phyloP scores from a whole-genome alignment of 371 early-diverging fungal genomes.

The Gilbertella persicaria region DNA sequence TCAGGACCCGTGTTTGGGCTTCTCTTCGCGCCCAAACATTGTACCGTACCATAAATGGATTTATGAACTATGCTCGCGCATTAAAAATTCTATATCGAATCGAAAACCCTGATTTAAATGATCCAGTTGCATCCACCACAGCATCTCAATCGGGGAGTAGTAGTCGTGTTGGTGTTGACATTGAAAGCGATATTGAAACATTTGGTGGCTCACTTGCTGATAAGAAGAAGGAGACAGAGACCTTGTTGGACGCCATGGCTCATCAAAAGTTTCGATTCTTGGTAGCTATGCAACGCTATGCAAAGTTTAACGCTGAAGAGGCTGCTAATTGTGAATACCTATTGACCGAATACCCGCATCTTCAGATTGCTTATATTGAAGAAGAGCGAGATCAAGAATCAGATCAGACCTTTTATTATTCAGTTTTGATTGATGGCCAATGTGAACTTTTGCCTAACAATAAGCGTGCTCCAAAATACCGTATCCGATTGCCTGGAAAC shows the following conservation, averaged over 20 bases:
- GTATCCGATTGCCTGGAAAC: constrained; percentile 83
- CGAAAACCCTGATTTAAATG: constrained; percentile 78
- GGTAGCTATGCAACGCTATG: constrained; percentile 89
- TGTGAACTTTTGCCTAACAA: constrained; percentile 67
- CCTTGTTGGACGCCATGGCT: constrained; percentile 63
- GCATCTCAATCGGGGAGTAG: background rate
- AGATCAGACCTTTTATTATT: constrained; percentile 60
- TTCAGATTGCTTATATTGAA: constrained; percentile 86
- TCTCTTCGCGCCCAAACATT: constrained; percentile 88
- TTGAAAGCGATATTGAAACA: constrained; percentile 20
- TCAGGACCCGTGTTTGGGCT: constrained; percentile 89
- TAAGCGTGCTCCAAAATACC: constrained; percentile 72
- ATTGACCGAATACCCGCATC: constrained; percentile 71
- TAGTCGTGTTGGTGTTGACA: constrained; percentile 32
- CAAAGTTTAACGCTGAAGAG: constrained; percentile 78
- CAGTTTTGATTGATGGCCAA: constrained; percentile 79
- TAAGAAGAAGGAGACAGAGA: constrained; percentile 50
- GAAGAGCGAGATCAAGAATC: constrained; percentile 56
- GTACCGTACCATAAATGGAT: constrained; percentile 87
- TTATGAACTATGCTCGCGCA: constrained; percentile 89
- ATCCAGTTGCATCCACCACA: background rate
- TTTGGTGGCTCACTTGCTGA: constrained; percentile 22
- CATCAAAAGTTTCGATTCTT: constrained; percentile 83
- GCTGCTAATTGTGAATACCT: constrained; percentile 79
- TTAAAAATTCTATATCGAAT: constrained; percentile 81